Conservation (phyloP, 179 eudicot genomes). For the Carnegiea gigantea region DNA sequence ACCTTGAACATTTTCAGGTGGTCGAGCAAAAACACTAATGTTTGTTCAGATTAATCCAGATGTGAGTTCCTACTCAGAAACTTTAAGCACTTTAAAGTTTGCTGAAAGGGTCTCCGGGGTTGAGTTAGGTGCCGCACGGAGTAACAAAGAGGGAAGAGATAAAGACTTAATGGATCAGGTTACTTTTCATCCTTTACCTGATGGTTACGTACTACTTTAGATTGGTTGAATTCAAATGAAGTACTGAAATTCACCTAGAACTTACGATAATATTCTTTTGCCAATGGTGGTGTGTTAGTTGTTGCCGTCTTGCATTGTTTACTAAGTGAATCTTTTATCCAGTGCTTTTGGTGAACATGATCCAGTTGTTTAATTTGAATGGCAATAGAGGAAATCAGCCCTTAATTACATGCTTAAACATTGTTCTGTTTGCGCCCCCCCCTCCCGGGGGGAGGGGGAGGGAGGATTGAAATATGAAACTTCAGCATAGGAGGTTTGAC, state of each 20-base stretch:
- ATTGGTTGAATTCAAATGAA: background rate
- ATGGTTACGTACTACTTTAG: background rate
- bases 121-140: constrained; percentile 87
- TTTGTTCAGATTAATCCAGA: constrained; percentile 94
- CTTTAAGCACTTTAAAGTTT: constrained; percentile 83
- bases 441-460: background rate
- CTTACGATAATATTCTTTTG: background rate
- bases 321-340: background rate
- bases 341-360: background rate
- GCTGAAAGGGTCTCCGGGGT: constrained; percentile 96
- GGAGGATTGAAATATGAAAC: too few relatives aligned
- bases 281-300: background rate
- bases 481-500: too few relatives aligned
- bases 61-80: constrained; percentile 62
- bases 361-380: too few relatives aligned
- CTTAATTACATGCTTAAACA: background rate
- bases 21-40: constrained; percentile 99
- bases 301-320: background rate
- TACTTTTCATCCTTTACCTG: background rate
- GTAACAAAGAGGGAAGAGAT: constrained; percentile 76
- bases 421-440: background rate
- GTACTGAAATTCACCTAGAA: background rate
- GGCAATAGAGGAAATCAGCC: background rate
- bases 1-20: constrained; percentile 52
- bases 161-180: constrained; percentile 92